Percentiles rank a stretch among this genome's conserved stretches.
Conservation (phyloP, 192 early-diverging fungal species). For the Obelidium mucronatum region DNA sequence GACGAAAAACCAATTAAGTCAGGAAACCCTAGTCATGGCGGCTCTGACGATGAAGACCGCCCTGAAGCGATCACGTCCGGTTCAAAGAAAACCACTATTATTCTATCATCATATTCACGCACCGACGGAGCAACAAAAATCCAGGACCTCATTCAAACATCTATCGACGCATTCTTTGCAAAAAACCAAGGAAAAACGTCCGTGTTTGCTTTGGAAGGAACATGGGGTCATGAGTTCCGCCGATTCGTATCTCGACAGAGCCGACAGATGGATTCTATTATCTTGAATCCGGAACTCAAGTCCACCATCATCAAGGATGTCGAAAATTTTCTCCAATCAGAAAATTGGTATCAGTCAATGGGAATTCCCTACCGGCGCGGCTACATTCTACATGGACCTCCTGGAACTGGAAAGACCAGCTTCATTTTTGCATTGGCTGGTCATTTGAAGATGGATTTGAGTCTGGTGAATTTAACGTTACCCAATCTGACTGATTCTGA, state of each 20-base stretch:
- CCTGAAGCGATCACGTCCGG: not conserved
- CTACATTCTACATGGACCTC: slow-evolving; percentile 87
- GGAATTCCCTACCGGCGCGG: slow-evolving; percentile 91
- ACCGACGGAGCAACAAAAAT: not conserved
- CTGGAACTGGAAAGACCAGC: slow-evolving; percentile 91
- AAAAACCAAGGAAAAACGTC: not conserved
- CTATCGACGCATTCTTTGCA: slow-evolving; percentile 12
- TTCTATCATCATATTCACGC: not conserved
- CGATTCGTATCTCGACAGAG: not conserved
- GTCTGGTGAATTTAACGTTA: slow-evolving; percentile 83
- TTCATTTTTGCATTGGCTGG: slow-evolving; percentile 90
- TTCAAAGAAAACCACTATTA: not conserved
- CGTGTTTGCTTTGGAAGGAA: not conserved
- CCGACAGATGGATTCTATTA: slow-evolving; percentile 18
- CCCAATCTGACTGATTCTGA: slow-evolving; percentile 80
- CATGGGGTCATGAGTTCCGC: not conserved
- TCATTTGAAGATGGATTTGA: slow-evolving; percentile 87
- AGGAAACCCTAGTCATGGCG: not conserved
- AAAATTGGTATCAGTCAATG: slow-evolving; percentile 64
- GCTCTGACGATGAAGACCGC: not conserved
- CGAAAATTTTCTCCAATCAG: slow-evolving; percentile 60
- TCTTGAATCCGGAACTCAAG: not conserved
- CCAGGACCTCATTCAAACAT: slow-evolving; percentile 1
- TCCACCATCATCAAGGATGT: slow-evolving; percentile 19
- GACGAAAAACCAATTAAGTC: not conserved